Conservation (phyloP, 768 basidiomycete genomes). For the Leccinum rimulosum region DNA sequence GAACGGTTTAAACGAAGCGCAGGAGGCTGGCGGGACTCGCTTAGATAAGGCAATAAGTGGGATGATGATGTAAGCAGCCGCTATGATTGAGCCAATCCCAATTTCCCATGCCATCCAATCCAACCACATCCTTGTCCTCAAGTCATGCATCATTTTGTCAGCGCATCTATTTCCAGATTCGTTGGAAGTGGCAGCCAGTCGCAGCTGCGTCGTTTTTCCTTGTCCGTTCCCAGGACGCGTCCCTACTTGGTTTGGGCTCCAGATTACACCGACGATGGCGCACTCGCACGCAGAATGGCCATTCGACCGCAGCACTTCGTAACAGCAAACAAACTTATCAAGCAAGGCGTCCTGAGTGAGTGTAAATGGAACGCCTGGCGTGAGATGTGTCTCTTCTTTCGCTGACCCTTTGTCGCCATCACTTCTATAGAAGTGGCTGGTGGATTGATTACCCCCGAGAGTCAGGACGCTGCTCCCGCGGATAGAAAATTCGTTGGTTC, state of each 20-base stretch:
- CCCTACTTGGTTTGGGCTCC: constrained; percentile 58
- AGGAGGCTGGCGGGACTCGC: background rate
- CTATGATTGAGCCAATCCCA: background rate
- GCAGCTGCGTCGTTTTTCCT: constrained; percentile 13
- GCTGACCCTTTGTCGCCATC: constrained; percentile 3
- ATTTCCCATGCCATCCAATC: background rate
- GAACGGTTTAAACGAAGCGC: background rate
- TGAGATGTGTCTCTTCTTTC: constrained; percentile 8
- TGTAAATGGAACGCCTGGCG: background rate
- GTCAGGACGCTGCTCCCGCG: constrained; percentile 40
- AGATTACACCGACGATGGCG: constrained; percentile 58
- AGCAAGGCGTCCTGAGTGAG: constrained; percentile 52
- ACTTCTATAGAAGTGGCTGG: constrained; percentile 48
- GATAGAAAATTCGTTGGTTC: constrained; percentile 64
- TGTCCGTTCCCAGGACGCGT: constrained; percentile 4
- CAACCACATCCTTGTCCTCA: background rate
- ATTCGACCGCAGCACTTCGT: constrained; percentile 55
- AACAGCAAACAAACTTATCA: constrained; percentile 39
- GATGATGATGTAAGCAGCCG: background rate
- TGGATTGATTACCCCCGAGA: constrained; percentile 58
- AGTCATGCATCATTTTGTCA: background rate
- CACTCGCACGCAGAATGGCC: constrained; percentile 53
- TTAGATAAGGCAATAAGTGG: background rate
- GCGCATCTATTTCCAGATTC: background rate
- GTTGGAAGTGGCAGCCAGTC: background rate